These are phyloP conservation scores for Castanopsis chinensis DNA, from an alignment of 306 rosid genomes.

Conservation along the genomic window DNA sequence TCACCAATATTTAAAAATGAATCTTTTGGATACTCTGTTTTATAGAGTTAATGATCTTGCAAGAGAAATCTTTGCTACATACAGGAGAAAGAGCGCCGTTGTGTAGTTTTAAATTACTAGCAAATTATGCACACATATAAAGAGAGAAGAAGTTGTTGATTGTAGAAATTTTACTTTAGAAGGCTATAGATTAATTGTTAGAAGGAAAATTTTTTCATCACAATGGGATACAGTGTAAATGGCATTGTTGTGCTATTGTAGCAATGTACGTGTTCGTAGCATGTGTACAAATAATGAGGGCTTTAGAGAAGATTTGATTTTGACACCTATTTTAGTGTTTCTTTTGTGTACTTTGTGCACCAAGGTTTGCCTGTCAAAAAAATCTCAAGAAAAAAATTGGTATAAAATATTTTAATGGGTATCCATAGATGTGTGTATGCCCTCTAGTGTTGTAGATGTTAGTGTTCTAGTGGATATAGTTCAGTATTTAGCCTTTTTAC, in stretches of 20 bases:
- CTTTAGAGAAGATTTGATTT: no score
- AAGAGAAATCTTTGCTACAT: background rate
- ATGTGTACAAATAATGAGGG: no score
- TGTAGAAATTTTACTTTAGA: background rate
- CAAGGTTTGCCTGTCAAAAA: background rate
- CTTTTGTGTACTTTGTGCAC: background rate
- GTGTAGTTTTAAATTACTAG: background rate
- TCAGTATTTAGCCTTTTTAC: no score
- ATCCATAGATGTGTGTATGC: no score
- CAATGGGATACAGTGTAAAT: background rate
- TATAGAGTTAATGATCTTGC: background rate
- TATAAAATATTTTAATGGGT: no score
- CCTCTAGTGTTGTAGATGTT: no score
- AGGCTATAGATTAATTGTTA: background rate
- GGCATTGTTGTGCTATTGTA: background rate
- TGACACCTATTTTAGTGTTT: background rate
- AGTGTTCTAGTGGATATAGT: no score
- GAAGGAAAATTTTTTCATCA: background rate
- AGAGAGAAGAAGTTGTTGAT: background rate
- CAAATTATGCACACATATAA: background rate
- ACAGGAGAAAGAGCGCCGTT: background rate
- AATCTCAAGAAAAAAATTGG: no score
- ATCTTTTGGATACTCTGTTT: constrained; percentile 3
- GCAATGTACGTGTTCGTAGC: no score
- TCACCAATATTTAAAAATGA: background rate